A percentile compares a stretch with the other conserved stretches of the same genome.
These are phyloP conservation scores for Talaromyces trachyspermus DNA, from an alignment of 495 filamentous ascomycete genomes.

Conservation along the genomic window DNA sequence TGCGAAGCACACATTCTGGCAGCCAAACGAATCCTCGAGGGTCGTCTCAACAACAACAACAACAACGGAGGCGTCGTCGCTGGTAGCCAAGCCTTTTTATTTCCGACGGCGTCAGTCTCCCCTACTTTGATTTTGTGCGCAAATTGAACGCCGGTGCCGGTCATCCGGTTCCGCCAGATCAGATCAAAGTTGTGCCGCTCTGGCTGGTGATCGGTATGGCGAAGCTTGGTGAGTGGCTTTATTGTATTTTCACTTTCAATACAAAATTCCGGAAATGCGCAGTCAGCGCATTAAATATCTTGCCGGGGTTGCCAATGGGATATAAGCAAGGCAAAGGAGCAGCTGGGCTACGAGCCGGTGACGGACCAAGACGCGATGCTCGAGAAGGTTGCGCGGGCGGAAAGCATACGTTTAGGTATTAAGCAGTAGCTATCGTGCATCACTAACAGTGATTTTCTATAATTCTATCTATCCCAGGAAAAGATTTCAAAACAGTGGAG, in stretches of 20 bases:
- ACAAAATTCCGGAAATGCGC: slow-evolving; percentile 12
- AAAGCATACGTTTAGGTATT: slow-evolving; percentile 7
- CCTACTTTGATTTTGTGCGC: slow-evolving; percentile 20
- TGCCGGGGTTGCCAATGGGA: slow-evolving; percentile 14
- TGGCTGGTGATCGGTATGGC: slow-evolving; percentile 15
- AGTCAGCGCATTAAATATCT: slow-evolving; percentile 15
- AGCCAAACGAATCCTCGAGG: slow-evolving; percentile 15
- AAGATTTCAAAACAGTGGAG: no score
- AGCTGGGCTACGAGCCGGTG: slow-evolving; percentile 20
- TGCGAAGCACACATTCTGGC: slow-evolving; percentile 69
- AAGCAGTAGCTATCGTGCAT: not conserved
- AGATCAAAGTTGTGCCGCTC: slow-evolving; percentile 17
- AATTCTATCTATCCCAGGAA: not conserved
- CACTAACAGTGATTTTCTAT: not conserved
- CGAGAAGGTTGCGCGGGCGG: slow-evolving; percentile 2
- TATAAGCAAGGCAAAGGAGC: slow-evolving; percentile 21
- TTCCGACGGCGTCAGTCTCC: slow-evolving; percentile 15
- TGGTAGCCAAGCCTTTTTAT: slow-evolving; percentile 23
- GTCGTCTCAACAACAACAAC: not conserved
- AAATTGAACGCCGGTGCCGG: slow-evolving; percentile 17
- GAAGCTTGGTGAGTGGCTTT: slow-evolving; percentile 15
- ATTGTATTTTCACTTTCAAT: slow-evolving; percentile 16
- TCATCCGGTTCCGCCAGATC: slow-evolving; percentile 9
- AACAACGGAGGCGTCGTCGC: no score
- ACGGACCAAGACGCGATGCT: slow-evolving; percentile 17